Conservation (phyloP, 805 yeast genomes). For the Schwanniomyces sp. region DNA sequence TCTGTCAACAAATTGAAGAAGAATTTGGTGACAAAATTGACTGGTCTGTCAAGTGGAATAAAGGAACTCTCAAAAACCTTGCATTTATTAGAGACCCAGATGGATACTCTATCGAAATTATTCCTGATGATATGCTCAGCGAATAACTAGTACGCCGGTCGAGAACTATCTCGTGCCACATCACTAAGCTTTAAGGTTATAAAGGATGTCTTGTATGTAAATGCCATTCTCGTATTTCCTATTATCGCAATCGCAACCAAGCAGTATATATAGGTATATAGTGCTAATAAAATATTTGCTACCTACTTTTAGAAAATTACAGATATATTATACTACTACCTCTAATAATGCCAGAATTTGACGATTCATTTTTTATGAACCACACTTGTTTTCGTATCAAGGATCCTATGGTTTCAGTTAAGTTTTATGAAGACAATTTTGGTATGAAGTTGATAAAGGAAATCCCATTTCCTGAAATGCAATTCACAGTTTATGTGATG, state of each 20-base stretch:
- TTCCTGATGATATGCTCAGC: constrained; percentile 30
- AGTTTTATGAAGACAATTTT: constrained; percentile 72
- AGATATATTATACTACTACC: too few species aligned
- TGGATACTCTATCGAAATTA: constrained; percentile 79
- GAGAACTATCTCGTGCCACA: neutral
- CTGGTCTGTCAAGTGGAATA: constrained; percentile 60
- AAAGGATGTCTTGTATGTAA: too few species aligned
- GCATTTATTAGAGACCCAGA: constrained; percentile 89
- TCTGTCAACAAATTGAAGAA: constrained; percentile 52
- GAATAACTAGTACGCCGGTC: neutral
- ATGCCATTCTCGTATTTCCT: too few species aligned
- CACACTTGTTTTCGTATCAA: constrained; percentile 80
- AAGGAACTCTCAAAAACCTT: constrained; percentile 55
- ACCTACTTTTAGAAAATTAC: too few species aligned
- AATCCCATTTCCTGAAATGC: constrained; percentile 51
- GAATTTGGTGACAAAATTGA: constrained; percentile 40
- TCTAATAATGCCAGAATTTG: constrained; percentile 27
- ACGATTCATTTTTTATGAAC: constrained; percentile 48
- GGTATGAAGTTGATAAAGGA: constrained; percentile 65
- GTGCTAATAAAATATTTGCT: too few species aligned
- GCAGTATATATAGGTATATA: too few species aligned
- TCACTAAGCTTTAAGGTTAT: neutral
- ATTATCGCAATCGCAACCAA: too few species aligned
- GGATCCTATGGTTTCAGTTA: constrained; percentile 71
- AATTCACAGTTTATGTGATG: constrained; percentile 69